phyloP scores from a whole-genome alignment of 768 basidiomycete species.

The Rhizopogon salebrosus region DNA sequence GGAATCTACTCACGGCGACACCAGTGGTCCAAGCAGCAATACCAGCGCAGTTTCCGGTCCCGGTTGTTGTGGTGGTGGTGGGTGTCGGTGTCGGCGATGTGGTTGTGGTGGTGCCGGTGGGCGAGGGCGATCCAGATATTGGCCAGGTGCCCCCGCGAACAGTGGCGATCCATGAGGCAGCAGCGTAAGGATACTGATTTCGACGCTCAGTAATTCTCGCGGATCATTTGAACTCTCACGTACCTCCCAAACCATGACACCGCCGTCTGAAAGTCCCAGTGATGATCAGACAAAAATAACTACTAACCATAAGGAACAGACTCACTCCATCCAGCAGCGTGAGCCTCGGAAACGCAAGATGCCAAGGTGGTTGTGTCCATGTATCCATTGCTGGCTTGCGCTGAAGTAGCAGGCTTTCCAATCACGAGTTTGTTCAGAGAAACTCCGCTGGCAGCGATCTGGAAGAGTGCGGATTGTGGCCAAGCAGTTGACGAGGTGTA shows the following conservation, averaged over 20 bases:
- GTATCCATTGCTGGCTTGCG: conserved; percentile 47
- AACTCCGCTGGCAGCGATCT: conserved; percentile 46
- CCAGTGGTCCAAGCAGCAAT: conserved; percentile 36
- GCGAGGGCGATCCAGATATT: conserved; percentile 13
- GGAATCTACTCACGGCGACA: conserved; percentile 27
- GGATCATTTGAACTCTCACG: background rate
- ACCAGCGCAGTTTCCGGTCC: conserved; percentile 33
- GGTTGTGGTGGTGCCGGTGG: conserved; percentile 18
- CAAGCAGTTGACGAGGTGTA: conserved; percentile 52
- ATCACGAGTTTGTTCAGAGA: conserved; percentile 48
- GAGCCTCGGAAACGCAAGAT: conserved; percentile 55
- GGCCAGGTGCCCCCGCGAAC: conserved; percentile 33
- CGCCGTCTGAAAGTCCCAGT: conserved; percentile 21
- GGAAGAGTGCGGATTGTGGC: conserved; percentile 56
- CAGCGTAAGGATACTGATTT: conserved; percentile 33
- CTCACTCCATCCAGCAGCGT: conserved; percentile 64
- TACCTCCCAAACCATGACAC: conserved; percentile 38
- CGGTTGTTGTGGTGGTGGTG: conserved; percentile 15
- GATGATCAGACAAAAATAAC: background rate
- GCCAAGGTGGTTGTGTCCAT: conserved; percentile 54
- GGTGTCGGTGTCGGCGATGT: conserved; percentile 12
- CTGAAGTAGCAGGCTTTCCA: conserved; percentile 43
- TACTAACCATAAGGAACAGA: conserved; percentile 8
- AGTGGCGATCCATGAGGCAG: conserved; percentile 32
- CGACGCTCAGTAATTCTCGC: background rate